Percentiles rank a stretch among this genome's conserved stretches.
These are phyloP conservation scores for Ilex aquifolium DNA, from an alignment of 257 asterid species.

Conservation along the genomic window DNA sequence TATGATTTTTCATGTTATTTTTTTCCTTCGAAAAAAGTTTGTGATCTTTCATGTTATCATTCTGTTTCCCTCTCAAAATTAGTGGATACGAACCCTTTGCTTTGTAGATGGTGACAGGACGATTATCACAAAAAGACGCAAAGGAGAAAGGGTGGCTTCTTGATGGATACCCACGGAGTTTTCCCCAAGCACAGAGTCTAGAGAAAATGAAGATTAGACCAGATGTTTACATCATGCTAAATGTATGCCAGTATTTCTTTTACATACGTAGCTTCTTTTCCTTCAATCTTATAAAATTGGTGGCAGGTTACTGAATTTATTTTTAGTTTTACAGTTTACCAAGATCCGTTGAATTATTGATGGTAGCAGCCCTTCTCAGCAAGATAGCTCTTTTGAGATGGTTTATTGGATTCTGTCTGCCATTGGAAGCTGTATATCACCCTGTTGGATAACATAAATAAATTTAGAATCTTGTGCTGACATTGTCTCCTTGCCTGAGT, in stretches of 20 bases:
- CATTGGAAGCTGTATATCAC: too few relatives aligned
- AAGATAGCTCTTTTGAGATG: too few relatives aligned
- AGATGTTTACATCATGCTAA: conserved; percentile 71
- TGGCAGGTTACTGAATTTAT: conserved; percentile 3
- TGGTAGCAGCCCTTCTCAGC: too few relatives aligned
- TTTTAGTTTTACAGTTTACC: background rate
- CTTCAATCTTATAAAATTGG: conserved; percentile 6
- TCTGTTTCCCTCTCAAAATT: conserved; percentile 4
- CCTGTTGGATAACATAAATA: too few relatives aligned
- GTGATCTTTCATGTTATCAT: conserved; percentile 1
- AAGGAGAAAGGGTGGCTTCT: conserved; percentile 96
- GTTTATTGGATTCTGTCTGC: too few relatives aligned
- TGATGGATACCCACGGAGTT: conserved; percentile 87
- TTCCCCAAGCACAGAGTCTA: conserved; percentile 83
- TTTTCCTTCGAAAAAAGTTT: too few relatives aligned
- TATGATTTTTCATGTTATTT: conserved; percentile 2
- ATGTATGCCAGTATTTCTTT: conserved; percentile 43
- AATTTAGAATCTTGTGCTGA: too few relatives aligned
- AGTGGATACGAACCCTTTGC: conserved; percentile 14
- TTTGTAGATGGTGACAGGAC: conserved; percentile 76
- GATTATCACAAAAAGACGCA: conserved; percentile 68
- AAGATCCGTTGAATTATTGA: background rate
- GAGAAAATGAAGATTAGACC: conserved; percentile 74
- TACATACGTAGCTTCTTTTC: background rate
- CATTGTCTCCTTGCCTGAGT: too few relatives aligned